Percentiles rank a stretch among this genome's conserved stretches.
phyloP scores from a whole-genome alignment of 345 rosid species.

The Syzygium grande region DNA sequence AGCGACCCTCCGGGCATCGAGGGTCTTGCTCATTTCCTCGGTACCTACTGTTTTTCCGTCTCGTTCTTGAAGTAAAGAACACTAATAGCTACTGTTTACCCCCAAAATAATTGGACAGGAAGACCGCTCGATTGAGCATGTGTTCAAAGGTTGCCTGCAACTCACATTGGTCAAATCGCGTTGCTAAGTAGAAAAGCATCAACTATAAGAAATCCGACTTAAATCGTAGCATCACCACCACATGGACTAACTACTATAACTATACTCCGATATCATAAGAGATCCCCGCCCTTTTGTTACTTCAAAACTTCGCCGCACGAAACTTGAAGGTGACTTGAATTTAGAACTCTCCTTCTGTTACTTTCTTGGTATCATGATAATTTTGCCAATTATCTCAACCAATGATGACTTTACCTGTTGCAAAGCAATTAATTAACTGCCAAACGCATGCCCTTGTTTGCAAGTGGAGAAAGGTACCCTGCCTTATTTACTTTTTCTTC shows the following conservation, averaged over 20 bases:
- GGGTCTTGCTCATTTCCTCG: conserved; percentile 93
- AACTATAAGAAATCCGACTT: not conserved
- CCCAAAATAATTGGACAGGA: not conserved
- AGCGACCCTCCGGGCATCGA: conserved; percentile 79
- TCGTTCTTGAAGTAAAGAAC: not conserved
- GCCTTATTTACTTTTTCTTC: not conserved
- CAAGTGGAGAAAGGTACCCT: not conserved
- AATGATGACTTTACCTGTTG: not conserved
- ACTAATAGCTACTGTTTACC: not conserved
- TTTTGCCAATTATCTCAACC: not conserved
- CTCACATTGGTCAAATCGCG: not conserved
- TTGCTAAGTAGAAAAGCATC: not conserved
- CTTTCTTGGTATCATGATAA: not conserved
- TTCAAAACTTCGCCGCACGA: not conserved
- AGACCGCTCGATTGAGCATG: not conserved
- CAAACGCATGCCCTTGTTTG: not conserved
- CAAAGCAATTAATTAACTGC: not conserved
- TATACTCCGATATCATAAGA: not conserved
- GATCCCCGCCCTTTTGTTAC: not conserved
- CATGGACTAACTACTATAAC: not conserved
- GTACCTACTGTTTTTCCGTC: conserved; percentile 16
- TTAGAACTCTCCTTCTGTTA: not conserved
- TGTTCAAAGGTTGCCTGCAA: not conserved
- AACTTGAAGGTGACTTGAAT: not conserved
- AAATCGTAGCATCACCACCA: not conserved